Percentiles rank a stretch among this genome's conserved stretches.
These are phyloP conservation scores for Echium plantagineum DNA, from an alignment of 257 asterid genomes.

Conservation along the genomic window DNA sequence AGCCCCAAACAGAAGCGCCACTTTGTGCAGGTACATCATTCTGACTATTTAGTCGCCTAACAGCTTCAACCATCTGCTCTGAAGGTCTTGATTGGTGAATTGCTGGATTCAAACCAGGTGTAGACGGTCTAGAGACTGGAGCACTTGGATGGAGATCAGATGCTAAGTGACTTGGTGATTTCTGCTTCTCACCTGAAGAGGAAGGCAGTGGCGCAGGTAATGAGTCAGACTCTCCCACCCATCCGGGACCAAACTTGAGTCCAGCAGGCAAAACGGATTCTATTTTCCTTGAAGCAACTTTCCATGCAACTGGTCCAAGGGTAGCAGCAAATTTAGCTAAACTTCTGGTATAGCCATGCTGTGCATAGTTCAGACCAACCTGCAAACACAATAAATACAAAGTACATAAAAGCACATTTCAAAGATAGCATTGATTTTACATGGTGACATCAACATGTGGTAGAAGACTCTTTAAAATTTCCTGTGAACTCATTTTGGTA, in stretches of 20 bases:
- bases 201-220: slow-evolving; percentile 23
- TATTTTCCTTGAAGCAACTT: slow-evolving; percentile 54
- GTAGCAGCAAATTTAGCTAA: slow-evolving; percentile 68
- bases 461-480: neutral
- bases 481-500: neutral
- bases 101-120: slow-evolving; percentile 27
- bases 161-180: slow-evolving; percentile 19
- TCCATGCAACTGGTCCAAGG: slow-evolving; percentile 88
- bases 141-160: slow-evolving; percentile 26
- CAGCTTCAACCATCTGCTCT: slow-evolving; percentile 46
- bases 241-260: slow-evolving; percentile 73
- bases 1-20: slow-evolving; percentile 21
- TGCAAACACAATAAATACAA: slow-evolving; percentile 14
- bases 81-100: slow-evolving; percentile 20
- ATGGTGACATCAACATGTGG: neutral
- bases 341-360: slow-evolving; percentile 75
- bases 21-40: slow-evolving; percentile 28
- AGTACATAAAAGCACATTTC: neutral
- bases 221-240: slow-evolving; percentile 70
- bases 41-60: slow-evolving; percentile 45
- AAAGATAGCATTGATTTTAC: neutral
- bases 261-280: slow-evolving; percentile 49
- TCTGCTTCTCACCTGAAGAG: slow-evolving; percentile 33
- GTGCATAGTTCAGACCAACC: slow-evolving; percentile 78
- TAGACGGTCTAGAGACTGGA: slow-evolving; percentile 17